These are phyloP conservation scores for Paramecium caudatum DNA, from an alignment of 73 alveolate species.

Conservation along the genomic window DNA sequence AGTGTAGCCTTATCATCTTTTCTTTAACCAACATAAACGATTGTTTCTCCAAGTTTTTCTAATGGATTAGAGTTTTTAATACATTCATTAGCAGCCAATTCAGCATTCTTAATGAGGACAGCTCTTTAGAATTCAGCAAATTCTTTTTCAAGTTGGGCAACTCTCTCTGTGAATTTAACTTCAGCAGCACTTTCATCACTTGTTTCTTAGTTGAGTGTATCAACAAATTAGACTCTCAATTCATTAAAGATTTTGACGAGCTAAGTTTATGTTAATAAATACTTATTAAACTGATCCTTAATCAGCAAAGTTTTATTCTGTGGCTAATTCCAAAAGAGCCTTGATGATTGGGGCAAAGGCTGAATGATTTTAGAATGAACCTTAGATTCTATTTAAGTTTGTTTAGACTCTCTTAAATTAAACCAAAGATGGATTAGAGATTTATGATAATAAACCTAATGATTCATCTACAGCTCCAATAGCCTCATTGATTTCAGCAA, in stretches of 20 bases:
- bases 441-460: not conserved
- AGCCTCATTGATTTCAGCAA: constrained; percentile 67
- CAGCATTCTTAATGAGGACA: constrained; percentile 55
- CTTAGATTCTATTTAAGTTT: constrained; percentile 29
- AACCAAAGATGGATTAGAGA: constrained; percentile 59
- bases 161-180: constrained; percentile 48
- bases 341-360: constrained; percentile 61
- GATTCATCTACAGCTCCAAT: constrained; percentile 71
- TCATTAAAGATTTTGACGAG: constrained; percentile 67
- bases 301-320: constrained; percentile 69
- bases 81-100: constrained; percentile 65
- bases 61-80: not conserved
- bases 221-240: constrained; percentile 65
- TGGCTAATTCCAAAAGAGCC: constrained; percentile 66
- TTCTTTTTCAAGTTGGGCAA: constrained; percentile 52
- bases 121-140: constrained; percentile 70
- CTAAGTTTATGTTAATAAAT: not conserved
- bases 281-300: constrained; percentile 59
- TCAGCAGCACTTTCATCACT: constrained; percentile 48
- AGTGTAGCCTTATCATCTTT: constrained; percentile 54
- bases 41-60: constrained; percentile 57
- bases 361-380: constrained; percentile 63
- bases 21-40: constrained; percentile 14
- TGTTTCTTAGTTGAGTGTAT: constrained; percentile 27
- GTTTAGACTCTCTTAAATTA: constrained; percentile 64